A percentile compares a stretch with the other conserved stretches of the same genome.
Conservation (phyloP, 1,284 basidiomycete genomes). For the Porogramme epimiltina region DNA sequence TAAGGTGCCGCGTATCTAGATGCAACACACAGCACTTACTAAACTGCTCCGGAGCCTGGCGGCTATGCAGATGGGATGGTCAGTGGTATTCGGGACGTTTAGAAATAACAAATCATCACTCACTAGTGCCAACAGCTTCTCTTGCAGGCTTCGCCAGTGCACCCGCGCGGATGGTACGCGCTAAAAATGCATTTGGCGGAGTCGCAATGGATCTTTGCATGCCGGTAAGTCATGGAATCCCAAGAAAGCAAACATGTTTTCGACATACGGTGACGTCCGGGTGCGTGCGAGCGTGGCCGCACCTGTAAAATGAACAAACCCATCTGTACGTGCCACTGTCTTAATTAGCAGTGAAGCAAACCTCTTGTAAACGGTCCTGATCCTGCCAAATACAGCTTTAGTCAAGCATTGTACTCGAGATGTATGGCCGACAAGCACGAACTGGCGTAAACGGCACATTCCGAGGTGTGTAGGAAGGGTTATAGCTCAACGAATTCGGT, state of each 20-base stretch:
- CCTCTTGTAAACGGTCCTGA: conserved; percentile 27
- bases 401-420: background rate
- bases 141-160: conserved; percentile 52
- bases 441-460: conserved; percentile 27
- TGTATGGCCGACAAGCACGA: conserved; percentile 1
- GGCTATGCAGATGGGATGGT: conserved; percentile 39
- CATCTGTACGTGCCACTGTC: conserved; percentile 1
- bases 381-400: conserved; percentile 8
- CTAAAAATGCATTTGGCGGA: conserved; percentile 66
- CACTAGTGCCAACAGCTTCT: conserved; percentile 74
- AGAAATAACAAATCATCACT: conserved; percentile 28
- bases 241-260: background rate
- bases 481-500: background rate
- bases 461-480: background rate
- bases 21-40: conserved; percentile 38
- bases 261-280: conserved; percentile 61
- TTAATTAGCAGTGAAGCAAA: conserved; percentile 1
- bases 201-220: conserved; percentile 61
- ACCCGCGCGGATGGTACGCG: conserved; percentile 52
- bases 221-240: conserved; percentile 6
- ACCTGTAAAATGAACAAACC: conserved; percentile 45
- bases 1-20: background rate
- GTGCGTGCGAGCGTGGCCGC: conserved; percentile 57
- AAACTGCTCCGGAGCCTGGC: conserved; percentile 69
- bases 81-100: background rate